Percentiles rank a stretch among this genome's conserved stretches.
Conservation (phyloP, 192 early-diverging fungal genomes). For the Radiomyces spectabilis region DNA sequence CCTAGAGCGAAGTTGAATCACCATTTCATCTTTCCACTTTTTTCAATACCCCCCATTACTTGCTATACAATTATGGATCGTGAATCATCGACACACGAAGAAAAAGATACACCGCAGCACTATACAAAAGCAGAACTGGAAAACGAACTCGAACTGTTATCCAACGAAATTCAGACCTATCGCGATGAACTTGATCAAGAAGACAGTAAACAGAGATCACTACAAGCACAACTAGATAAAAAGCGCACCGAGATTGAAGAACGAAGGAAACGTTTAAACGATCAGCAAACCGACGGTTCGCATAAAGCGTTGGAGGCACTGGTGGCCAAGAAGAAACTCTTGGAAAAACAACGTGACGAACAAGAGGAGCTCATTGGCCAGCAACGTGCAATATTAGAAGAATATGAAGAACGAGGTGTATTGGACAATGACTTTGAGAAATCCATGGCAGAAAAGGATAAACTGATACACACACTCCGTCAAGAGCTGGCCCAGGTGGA, state of each 20-base stretch:
- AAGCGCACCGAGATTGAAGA: neutral
- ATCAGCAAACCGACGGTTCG: neutral
- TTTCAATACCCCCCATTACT: too few species aligned
- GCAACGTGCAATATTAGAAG: neutral
- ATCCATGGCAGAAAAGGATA: neutral
- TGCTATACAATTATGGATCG: too few species aligned
- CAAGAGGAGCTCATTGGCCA: neutral
- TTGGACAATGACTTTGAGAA: neutral
- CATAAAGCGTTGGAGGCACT: neutral
- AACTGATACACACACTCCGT: neutral
- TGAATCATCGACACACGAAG: too few species aligned
- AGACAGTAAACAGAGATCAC: neutral
- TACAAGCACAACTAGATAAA: neutral
- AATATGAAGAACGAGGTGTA: neutral
- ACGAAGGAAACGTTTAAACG: neutral
- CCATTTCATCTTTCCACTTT: too few species aligned
- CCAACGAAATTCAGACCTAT: neutral
- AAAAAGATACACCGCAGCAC: too few species aligned
- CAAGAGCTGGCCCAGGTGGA: neutral
- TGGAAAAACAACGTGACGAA: neutral
- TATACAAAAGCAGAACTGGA: neutral
- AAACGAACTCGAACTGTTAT: neutral
- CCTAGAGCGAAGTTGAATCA: too few species aligned
- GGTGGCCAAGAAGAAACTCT: neutral
- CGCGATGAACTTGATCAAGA: neutral